Base-by-base conservation (phyloP, 148 eudicot genomes). In the Heliamphora exappendiculata region DNA sequence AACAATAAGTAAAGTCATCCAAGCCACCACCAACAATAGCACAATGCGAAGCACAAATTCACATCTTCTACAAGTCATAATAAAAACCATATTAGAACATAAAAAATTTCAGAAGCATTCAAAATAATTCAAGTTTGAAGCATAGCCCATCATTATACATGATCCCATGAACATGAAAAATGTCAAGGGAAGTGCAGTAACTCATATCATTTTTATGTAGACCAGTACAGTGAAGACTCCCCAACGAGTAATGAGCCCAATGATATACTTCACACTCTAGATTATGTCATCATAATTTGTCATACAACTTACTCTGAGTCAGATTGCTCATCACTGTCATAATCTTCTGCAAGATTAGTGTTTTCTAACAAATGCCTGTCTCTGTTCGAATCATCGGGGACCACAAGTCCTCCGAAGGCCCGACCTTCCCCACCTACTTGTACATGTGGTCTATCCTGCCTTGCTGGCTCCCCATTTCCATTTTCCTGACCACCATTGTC, bases 1-100 rank as follows among this genome's bases (percentile, higher is more conserved):
- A 85, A 87, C 84, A 72, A 91, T 80, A 37, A 94, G 97, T 42
- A 94, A 84, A 70, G 98, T 94, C 96, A 94, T 92, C 98, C 98
- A 94, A 60, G 98, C 98, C 67, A 89, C 87, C 82, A 89, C 78
- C 86, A 94, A 72, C 82, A 94, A 78, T 70, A 94, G 80, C 70
- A 94, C 96, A 63, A 92, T 94, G 14, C 92, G 88, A 29, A 92
- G 84, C 50, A 89, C 92, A 86, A 94, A 94, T 73, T 84, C 82
- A 78, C 84, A 92, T 83, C 93, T 86, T 79, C 97, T 90, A 83
- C 45, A 82, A 80, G 62, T 80, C 41, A 34, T 19, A 41, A 74
- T 13, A 57, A 62, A 39, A 70, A 29, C 28, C 28, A 49, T 13
- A 34, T 71, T 2, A 85, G 59, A 75, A 4, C 17, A 10, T 29